These are phyloP conservation scores for Ceratocystiopsis sp. DNA, from an alignment of 2,329 filamentous ascomycete species.

Conservation along the genomic window DNA sequence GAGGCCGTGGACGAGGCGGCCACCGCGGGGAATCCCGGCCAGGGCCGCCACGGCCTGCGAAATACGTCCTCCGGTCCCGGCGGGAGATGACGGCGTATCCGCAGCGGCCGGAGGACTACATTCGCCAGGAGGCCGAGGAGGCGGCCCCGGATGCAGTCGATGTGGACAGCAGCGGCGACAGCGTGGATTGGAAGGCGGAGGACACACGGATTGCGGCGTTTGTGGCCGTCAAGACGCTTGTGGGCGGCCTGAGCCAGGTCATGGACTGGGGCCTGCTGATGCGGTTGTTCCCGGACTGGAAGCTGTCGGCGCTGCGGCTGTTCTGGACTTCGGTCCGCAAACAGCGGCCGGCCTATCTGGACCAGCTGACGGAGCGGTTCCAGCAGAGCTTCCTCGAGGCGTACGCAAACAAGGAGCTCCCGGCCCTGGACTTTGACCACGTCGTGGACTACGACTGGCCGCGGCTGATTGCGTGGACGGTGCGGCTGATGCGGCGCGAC, in stretches of 20 bases:
- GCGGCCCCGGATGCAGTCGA: constrained; percentile 8
- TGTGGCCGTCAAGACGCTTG: constrained; percentile 36
- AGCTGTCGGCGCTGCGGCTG: constrained; percentile 31
- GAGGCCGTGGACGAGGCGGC: no score
- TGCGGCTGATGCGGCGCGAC: constrained; percentile 30
- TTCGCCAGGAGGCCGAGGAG: no score
- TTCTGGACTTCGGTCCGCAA: constrained; percentile 38
- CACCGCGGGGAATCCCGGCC: no score
- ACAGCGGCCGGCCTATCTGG: constrained; percentile 33
- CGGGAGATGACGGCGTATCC: constrained; percentile 19
- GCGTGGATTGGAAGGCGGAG: constrained; percentile 26
- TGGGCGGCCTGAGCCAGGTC: constrained; percentile 41
- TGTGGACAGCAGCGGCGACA: background rate
- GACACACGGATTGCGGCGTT: constrained; percentile 36
- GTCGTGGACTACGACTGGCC: constrained; percentile 52
- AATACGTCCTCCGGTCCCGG: constrained; percentile 13
- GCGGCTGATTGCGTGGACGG: constrained; percentile 47
- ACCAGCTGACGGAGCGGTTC: constrained; percentile 43
- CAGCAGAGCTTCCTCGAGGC: constrained; percentile 47
- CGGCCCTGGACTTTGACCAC: constrained; percentile 45
- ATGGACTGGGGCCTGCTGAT: constrained; percentile 45
- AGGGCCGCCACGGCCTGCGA: no score
- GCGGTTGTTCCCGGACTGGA: constrained; percentile 35
- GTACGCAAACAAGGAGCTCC: constrained; percentile 44
- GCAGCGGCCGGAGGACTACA: constrained; percentile 17